Evolutionary conservation across 2,329 filamentous ascomycete genomes (phyloP).

Genomic region (Colletotrichum agaves): DNA sequence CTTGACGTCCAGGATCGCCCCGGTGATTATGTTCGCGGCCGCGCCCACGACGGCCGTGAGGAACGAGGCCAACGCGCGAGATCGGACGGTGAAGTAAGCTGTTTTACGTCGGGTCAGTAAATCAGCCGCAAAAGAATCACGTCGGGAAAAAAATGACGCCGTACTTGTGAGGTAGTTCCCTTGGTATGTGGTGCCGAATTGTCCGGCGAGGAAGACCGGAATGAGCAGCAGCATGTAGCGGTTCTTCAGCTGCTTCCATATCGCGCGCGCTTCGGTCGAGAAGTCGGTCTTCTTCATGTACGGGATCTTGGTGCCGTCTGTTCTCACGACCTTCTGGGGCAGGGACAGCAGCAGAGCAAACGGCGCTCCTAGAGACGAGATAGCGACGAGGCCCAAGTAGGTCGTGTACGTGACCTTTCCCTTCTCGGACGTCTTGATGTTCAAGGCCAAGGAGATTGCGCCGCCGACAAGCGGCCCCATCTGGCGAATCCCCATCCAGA

Average conservation of each 20-base stretch:
- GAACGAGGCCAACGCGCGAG: constrained; percentile 23
- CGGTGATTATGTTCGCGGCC: constrained; percentile 21
- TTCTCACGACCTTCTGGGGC: constrained; percentile 56
- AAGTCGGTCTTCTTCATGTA: constrained; percentile 30
- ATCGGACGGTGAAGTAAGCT: constrained; percentile 34
- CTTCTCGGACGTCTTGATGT: constrained; percentile 49
- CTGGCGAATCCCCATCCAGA: constrained; percentile 32
- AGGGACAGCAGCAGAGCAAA: constrained; percentile 56
- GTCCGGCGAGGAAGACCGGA: constrained; percentile 26
- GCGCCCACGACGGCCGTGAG: constrained; percentile 29
- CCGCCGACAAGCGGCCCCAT: constrained; percentile 55
- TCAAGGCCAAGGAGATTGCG: constrained; percentile 60
- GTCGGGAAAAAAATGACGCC: neutral
- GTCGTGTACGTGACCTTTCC: constrained; percentile 53
- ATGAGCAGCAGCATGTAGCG: constrained; percentile 32
- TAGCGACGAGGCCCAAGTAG: constrained; percentile 58
- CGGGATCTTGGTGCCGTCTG: constrained; percentile 52
- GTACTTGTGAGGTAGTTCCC: constrained; percentile 30
- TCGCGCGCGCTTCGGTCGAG: constrained; percentile 19
- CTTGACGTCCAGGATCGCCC: constrained; percentile 21
- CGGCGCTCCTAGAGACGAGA: constrained; percentile 57
- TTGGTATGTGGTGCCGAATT: constrained; percentile 32
- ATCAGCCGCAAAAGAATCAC: too few relatives aligned
- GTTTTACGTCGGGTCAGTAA: neutral
- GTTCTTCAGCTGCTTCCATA: constrained; percentile 33